Evolutionary conservation across 2,329 filamentous ascomycete species (phyloP).

Genomic region (Aspergillus brasiliensis): DNA sequence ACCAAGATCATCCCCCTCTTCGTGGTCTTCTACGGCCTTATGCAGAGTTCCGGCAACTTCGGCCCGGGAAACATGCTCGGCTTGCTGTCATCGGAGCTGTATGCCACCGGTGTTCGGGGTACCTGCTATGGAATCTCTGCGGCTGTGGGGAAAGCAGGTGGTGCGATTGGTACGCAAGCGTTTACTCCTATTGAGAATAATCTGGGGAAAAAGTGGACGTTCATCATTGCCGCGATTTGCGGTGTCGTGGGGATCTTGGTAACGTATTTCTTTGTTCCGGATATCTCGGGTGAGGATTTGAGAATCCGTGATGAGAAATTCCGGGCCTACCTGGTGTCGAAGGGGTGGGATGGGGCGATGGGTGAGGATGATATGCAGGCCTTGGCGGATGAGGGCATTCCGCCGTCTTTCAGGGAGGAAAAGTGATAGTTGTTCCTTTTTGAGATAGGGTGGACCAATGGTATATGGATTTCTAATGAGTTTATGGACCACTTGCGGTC

Average conservation of each 20-base stretch:
- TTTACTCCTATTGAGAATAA: slow-evolving; percentile 1
- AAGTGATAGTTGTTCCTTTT: neutral
- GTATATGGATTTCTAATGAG: too few species aligned
- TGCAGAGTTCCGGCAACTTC: slow-evolving; percentile 3
- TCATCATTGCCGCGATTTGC: slow-evolving; percentile 5
- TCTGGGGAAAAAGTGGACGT: slow-evolving; percentile 3
- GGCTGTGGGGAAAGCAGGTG: slow-evolving; percentile 1
- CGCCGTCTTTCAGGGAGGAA: neutral
- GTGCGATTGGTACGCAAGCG: slow-evolving; percentile 5
- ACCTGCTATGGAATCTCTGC: slow-evolving; percentile 3
- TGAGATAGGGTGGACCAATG: too few species aligned
- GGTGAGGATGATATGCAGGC: slow-evolving; percentile 2
- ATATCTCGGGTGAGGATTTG: slow-evolving; percentile 3
- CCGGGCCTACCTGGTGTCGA: neutral
- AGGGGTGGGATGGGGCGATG: slow-evolving; percentile 2
- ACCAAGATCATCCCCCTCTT: slow-evolving; percentile 6
- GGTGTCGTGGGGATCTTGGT: neutral
- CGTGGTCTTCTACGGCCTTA: slow-evolving; percentile 5
- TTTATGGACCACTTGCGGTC: too few species aligned
- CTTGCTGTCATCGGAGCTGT: neutral
- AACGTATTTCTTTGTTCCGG: slow-evolving; percentile 3
- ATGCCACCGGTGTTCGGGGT: slow-evolving; percentile 1
- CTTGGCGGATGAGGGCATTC: neutral
- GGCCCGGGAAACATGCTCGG: neutral
- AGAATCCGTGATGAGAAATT: slow-evolving; percentile 3